A percentile compares a stretch with the other conserved stretches of the same genome.
phyloP scores from a whole-genome alignment of 768 basidiomycete species.

The Tylopilus felleus region DNA sequence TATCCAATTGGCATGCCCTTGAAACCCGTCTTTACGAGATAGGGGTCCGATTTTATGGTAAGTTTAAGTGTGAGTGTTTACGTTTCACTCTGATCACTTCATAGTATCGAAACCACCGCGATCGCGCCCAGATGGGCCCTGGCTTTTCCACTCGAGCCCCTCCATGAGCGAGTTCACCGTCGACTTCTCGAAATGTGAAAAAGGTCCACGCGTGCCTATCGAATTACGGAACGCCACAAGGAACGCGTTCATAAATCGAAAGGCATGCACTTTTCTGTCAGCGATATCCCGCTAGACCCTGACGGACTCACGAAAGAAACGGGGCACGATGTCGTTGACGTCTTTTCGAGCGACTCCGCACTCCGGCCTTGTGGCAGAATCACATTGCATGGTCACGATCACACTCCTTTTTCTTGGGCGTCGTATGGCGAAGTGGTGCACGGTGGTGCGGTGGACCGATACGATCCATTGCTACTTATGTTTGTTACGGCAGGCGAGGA shows the following conservation, averaged over 20 bases:
- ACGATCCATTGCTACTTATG: not conserved
- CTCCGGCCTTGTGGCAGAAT: conserved; percentile 13
- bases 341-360: conserved; percentile 11
- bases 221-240: conserved; percentile 3
- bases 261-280: not conserved
- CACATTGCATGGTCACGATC: conserved; percentile 3
- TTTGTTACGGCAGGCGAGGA: not conserved
- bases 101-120: not conserved
- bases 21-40: conserved; percentile 10
- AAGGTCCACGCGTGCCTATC: not conserved
- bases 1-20: conserved; percentile 2
- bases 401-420: conserved; percentile 1
- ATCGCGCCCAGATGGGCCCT: not conserved
- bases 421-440: not conserved
- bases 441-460: not conserved
- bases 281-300: conserved; percentile 9
- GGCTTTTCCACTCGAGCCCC: not conserved
- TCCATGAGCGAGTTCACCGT: conserved; percentile 1
- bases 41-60: conserved; percentile 3
- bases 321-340: not conserved
- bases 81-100: conserved; percentile 5
- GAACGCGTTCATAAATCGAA: conserved; percentile 8
- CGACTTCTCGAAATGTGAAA: not conserved
- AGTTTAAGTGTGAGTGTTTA: not conserved
- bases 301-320: conserved; percentile 4